Evolutionary conservation across 495 filamentous ascomycete species (phyloP), one percentile per base, ranked within the genome.

Genomic region (Cercophora sp.): DNA sequence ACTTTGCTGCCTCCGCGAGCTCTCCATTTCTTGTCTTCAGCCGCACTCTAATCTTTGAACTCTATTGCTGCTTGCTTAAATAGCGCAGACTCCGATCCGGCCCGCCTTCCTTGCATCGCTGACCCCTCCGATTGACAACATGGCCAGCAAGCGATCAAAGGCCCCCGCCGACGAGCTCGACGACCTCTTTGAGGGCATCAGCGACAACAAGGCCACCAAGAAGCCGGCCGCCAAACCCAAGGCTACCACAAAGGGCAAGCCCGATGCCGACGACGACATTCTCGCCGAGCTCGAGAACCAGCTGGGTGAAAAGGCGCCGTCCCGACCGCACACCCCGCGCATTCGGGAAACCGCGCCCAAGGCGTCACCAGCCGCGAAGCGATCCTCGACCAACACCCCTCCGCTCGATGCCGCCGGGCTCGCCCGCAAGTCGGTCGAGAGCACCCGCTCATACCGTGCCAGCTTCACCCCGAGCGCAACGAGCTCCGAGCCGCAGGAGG

Each of bases 271-370:
- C 39, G 74, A 78, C 46, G 90, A 96, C 60, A 77, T 88, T 48
- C 82, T 98, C 32, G 88, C 89, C 40, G 91, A 96, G 55, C 81
- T 98, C 51, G 88, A 88, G 62, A 83, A 85, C 52, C 68, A 79
- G 57, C 83, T 94, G 46, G 78, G 68, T 51, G 83, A 84, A 46
- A 74, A 82, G 51, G 80, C 86, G 59, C 79, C 84, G 26, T 77
- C 81, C 3, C 83, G 92, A 29, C 86, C 92, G 4, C 85, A 88
- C 54, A 98, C 93, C 0, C 93, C 93, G 29, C 83, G 88, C 35
- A 65, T 87, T 44, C 85, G 84, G 29, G 79, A 84, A 9, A 70
- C 72, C 46, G 76, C 81, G 53, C 62, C 65, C 65, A 72, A 75
- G 18, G 68, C 72, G 36, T 77, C 74, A 45, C 70, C 74, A 16